Base-by-base conservation (phyloP, 495 filamentous ascomycete species). In the Xylaria cubensis region DNA sequence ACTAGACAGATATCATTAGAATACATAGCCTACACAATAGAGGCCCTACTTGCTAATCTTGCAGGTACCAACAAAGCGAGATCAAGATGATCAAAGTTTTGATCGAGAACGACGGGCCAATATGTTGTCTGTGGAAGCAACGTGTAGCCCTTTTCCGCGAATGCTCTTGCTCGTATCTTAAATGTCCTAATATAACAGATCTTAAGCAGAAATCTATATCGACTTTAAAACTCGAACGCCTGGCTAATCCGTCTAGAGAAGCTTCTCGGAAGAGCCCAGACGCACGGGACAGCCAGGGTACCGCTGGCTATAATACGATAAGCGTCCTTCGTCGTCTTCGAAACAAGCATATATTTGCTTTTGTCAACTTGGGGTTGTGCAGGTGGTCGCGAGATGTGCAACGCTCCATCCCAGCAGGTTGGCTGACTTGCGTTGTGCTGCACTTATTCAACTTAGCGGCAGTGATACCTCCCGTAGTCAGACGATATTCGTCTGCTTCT, bases 341-440 rank as follows among this genome's bases (percentile, higher is more conserved):
- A 44, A 13, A 5, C 34, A 15, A 64, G 61, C 32, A 44, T 19
- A 64, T 64, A 58, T 59, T 67, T 72, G 36, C 34, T 53, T 71
- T 64, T 64, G 39, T 66, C 36, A 39, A 46, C 62, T 66, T 32
- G 34, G 62, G 36, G 41, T 56, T 72, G 51, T 59, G 50, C 34
- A 61, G 51, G 63, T 34, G 63, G 46, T n/a, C 29, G 44, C 17
- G 26, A 61, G 63, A 58, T 46, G 50, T 24, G 69, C 21, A 56
- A 46, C 32, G 29, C 41, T 72, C 29, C 62, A 67, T 67, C 51
- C 41, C 17, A 66, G 63, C 26, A 61, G 10, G 34, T 42, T 67
- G 41, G 63, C 70, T 61, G 63, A 65, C 61, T 63, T 50, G 70
- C 51, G 70, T 59, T 48, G 39, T 51, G 70, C 61, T 61, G 70